These are phyloP conservation scores for Stentor roeselii DNA, from an alignment of 73 alveolate genomes.

Conservation along the genomic window DNA sequence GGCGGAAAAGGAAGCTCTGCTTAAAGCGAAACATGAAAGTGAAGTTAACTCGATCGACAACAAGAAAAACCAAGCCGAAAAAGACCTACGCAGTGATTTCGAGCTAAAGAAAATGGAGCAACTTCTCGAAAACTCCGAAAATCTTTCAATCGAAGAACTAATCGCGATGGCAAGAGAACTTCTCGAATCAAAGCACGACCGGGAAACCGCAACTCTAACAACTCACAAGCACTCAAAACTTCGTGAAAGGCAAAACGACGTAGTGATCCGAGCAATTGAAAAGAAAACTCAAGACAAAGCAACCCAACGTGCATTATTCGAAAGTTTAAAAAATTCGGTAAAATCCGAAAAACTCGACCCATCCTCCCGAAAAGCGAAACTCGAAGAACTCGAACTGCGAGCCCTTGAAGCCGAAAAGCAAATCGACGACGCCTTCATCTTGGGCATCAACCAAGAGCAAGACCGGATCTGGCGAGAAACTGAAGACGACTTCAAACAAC, in stretches of 20 bases:
- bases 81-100: background rate
- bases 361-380: background rate
- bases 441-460: background rate
- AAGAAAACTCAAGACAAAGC: background rate
- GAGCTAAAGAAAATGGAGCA: constrained; percentile 24
- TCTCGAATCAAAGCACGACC: constrained; percentile 15
- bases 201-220: background rate
- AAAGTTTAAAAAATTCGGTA: background rate
- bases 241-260: constrained; percentile 6
- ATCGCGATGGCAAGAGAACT: constrained; percentile 23
- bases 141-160: background rate
- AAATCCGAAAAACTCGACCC: background rate
- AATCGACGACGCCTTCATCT: background rate
- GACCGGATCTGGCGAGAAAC: background rate
- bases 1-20: constrained; percentile 23
- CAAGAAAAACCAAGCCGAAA: constrained; percentile 4
- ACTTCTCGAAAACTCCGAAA: constrained; percentile 6
- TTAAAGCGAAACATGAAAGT: background rate
- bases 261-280: background rate
- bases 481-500: constrained; percentile 8
- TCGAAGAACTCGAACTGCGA: background rate
- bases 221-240: constrained; percentile 4
- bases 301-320: background rate
- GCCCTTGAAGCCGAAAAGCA: constrained; percentile 20
- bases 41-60: background rate